Evolutionary conservation across 192 early-diverging fungal genomes (phyloP).

Genomic region (Entophlyctis luteolus): DNA sequence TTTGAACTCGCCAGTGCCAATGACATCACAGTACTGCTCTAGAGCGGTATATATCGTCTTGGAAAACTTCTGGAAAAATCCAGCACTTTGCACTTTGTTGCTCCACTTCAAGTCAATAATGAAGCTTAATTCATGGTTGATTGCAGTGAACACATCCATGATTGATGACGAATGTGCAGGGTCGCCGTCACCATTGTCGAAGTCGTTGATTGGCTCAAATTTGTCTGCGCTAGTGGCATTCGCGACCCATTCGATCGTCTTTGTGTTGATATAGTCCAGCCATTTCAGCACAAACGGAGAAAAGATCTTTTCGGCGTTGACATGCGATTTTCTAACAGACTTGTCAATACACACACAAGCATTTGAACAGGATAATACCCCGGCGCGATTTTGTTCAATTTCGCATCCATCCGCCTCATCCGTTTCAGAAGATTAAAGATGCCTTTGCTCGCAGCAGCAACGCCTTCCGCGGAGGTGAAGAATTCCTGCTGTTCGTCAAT

Average conservation of each 20-base stretch:
- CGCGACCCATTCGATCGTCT: conserved; percentile 51
- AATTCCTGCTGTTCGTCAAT: conserved; percentile 40
- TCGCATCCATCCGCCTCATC: conserved; percentile 43
- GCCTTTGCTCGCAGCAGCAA: conserved; percentile 33
- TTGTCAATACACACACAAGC: no score
- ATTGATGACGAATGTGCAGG: conserved; percentile 40
- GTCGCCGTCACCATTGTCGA: conserved; percentile 14
- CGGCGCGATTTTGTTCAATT: conserved; percentile 42
- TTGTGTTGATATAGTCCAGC: conserved; percentile 41
- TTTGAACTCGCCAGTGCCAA: conserved; percentile 48
- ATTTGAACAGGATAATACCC: conserved; percentile 22
- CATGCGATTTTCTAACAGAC: conserved; percentile 33
- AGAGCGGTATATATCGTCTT: conserved; percentile 47
- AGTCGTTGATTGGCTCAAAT: conserved; percentile 42
- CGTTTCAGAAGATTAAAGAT: conserved; percentile 47
- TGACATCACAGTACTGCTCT: conserved; percentile 57
- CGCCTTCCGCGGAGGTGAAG: conserved; percentile 40
- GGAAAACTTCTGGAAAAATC: conserved; percentile 52
- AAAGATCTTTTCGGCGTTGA: conserved; percentile 56
- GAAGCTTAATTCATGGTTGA: conserved; percentile 51
- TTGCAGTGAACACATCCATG: conserved; percentile 50
- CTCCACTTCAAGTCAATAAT: conserved; percentile 52
- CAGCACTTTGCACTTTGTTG: conserved; percentile 46
- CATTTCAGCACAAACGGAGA: conserved; percentile 47
- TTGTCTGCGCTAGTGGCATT: conserved; percentile 53